These are phyloP conservation scores for Nematocida ausubeli DNA, from an alignment of 371 early-diverging fungal genomes.

Conservation along the genomic window DNA sequence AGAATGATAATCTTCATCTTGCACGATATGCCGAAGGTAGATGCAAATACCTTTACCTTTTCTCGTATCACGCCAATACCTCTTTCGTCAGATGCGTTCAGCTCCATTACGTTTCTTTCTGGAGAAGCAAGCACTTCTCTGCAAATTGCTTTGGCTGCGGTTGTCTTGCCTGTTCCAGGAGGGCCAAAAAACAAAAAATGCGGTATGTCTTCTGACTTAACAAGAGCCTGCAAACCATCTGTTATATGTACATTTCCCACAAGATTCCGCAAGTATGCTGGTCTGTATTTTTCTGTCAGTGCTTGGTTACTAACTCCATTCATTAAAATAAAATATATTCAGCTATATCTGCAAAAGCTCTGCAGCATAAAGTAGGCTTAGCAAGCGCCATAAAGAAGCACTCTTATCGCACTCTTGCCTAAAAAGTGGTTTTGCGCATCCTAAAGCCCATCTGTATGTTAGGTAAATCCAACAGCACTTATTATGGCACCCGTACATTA, in stretches of 20 bases:
- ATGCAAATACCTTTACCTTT: constrained; percentile 82
- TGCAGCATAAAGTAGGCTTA: neutral
- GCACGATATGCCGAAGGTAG: constrained; percentile 20
- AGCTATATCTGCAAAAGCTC: too few species aligned
- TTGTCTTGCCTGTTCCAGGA: constrained; percentile 98
- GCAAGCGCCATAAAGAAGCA: too few species aligned
- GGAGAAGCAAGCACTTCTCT: constrained; percentile 74
- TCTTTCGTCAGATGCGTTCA: constrained; percentile 97
- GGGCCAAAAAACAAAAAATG: constrained; percentile 90
- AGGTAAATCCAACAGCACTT: too few species aligned
- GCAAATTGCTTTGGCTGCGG: constrained; percentile 84
- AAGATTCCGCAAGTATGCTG: constrained; percentile 77
- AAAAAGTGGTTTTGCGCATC: too few species aligned
- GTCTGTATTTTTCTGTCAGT: constrained; percentile 87
- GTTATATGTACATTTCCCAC: constrained; percentile 88
- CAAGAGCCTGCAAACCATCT: constrained; percentile 75
- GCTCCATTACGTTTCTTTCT: constrained; percentile 86
- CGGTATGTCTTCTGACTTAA: constrained; percentile 82
- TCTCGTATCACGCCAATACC: constrained; percentile 94
- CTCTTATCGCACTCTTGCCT: too few species aligned
- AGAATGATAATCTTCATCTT: constrained; percentile 81
- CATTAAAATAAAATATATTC: constrained; percentile 45
- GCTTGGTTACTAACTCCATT: constrained; percentile 13
- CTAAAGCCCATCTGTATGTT: too few species aligned
- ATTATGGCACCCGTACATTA: too few species aligned